Evolutionary conservation across 2,329 filamentous ascomycete genomes (phyloP).

Genomic region (Aspergillus clavatus): DNA sequence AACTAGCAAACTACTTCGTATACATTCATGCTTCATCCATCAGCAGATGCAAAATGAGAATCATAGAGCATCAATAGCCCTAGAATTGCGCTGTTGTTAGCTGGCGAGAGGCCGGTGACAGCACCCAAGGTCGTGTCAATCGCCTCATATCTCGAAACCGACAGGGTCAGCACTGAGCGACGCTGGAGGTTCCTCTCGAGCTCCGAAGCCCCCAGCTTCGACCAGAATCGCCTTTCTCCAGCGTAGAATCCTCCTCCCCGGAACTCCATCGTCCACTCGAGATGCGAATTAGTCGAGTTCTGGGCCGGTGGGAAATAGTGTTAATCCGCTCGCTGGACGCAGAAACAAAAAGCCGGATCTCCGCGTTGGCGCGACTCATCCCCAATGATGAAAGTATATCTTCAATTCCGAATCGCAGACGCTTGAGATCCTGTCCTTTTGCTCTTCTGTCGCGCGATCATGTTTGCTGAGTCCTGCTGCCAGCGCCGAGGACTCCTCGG

Average conservation of each 20-base stretch:
- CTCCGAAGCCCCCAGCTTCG: background rate
- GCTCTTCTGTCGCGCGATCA: slow-evolving; percentile 21
- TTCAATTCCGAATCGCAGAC: slow-evolving; percentile 11
- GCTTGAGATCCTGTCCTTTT: slow-evolving; percentile 11
- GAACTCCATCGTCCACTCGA: slow-evolving; percentile 1
- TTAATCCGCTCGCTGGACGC: slow-evolving; percentile 39
- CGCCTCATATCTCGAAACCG: slow-evolving; percentile 9
- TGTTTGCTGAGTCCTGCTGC: slow-evolving; percentile 30
- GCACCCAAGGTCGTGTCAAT: background rate
- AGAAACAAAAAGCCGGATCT: slow-evolving; percentile 40
- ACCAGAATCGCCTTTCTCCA: background rate
- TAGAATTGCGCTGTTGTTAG: background rate
- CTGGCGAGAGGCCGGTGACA: background rate
- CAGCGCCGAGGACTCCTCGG: slow-evolving; percentile 26
- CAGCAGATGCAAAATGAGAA: background rate
- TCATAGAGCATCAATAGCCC: background rate
- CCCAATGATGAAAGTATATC: slow-evolving; percentile 27
- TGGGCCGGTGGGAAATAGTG: slow-evolving; percentile 35
- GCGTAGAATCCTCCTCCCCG: background rate
- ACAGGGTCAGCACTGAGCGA: slow-evolving; percentile 1
- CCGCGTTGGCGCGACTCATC: slow-evolving; percentile 33
- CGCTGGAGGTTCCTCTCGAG: background rate
- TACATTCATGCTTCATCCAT: background rate
- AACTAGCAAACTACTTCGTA: background rate
- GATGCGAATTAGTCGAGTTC: slow-evolving; percentile 15